Evolutionary conservation across 1,284 basidiomycete species (phyloP).

Genomic region (Cryptococcus neoformans): DNA sequence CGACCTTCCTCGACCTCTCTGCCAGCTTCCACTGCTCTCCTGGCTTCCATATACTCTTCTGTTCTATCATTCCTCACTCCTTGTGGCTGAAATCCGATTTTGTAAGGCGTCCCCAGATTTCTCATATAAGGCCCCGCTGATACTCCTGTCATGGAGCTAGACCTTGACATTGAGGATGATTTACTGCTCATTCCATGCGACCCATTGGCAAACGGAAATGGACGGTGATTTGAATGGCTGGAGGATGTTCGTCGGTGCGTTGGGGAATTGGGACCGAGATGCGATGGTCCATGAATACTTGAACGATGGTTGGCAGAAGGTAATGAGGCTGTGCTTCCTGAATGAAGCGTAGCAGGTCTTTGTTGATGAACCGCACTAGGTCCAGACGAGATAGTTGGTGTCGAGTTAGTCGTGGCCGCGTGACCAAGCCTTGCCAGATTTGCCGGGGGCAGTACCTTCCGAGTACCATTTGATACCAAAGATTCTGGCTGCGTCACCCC

Average conservation of each 20-base stretch:
- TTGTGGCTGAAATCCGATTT: conserved; percentile 76
- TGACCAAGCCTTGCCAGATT: conserved; percentile 28
- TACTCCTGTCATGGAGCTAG: conserved; percentile 19
- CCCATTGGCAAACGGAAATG: conserved; percentile 12
- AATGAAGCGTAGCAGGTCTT: conserved; percentile 7
- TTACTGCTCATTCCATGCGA: conserved; percentile 1
- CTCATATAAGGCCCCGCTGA: conserved; percentile 9
- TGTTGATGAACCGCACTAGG: conserved; percentile 1
- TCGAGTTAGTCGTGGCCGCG: conserved; percentile 4
- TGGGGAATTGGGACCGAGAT: conserved; percentile 21
- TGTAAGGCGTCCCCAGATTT: conserved; percentile 56
- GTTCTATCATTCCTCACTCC: conserved; percentile 69
- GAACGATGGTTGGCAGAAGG: conserved; percentile 4
- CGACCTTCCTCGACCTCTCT: conserved; percentile 72
- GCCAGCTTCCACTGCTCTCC: conserved; percentile 59
- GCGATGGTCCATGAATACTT: conserved; percentile 18
- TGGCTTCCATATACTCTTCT: conserved; percentile 67
- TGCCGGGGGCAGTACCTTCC: conserved; percentile 28
- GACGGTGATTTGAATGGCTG: conserved; percentile 11
- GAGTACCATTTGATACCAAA: not conserved
- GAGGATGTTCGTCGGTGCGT: conserved; percentile 13
- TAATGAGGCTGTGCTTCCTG: conserved; percentile 7
- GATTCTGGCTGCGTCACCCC: not conserved
- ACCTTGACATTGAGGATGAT: conserved; percentile 17
- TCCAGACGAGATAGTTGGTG: conserved; percentile 7